Percentiles rank a stretch among this genome's conserved stretches.
Evolutionary conservation across 169 alveolate species (phyloP).

Genomic region (Plasmodium knowlesi): DNA sequence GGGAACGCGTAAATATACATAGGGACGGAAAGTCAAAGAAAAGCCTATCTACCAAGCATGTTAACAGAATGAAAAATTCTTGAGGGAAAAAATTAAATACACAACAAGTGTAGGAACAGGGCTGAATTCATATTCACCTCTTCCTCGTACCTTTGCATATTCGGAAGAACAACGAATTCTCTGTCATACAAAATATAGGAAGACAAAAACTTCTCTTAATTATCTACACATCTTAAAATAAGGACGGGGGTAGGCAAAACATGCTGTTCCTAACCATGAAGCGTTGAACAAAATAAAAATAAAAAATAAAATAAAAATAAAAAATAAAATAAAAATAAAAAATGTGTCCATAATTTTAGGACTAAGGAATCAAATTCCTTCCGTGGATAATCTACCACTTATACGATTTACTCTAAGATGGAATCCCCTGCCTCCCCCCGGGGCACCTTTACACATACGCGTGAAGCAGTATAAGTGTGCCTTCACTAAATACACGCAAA

Average conservation of each 20-base stretch:
- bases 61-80: not conserved
- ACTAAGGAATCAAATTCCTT: not conserved
- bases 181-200: not conserved
- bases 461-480: not conserved
- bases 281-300: not conserved
- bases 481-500: not conserved
- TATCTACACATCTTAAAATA: not conserved
- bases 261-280: not conserved
- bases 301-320: not conserved
- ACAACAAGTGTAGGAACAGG: not conserved
- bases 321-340: no score
- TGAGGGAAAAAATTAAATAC: not conserved
- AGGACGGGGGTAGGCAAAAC: not conserved
- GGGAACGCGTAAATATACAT: not conserved
- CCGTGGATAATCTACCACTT: not conserved
- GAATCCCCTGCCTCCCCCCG: not conserved
- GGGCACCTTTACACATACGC: not conserved
- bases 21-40: not conserved
- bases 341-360: not conserved
- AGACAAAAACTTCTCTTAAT: not conserved
- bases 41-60: not conserved
- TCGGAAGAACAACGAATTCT: not conserved
- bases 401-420: not conserved
- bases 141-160: conserved; percentile 1
- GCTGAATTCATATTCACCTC: not conserved